Conservation (phyloP, 805 yeast genomes). For the Kodamaea lidongshanica region DNA sequence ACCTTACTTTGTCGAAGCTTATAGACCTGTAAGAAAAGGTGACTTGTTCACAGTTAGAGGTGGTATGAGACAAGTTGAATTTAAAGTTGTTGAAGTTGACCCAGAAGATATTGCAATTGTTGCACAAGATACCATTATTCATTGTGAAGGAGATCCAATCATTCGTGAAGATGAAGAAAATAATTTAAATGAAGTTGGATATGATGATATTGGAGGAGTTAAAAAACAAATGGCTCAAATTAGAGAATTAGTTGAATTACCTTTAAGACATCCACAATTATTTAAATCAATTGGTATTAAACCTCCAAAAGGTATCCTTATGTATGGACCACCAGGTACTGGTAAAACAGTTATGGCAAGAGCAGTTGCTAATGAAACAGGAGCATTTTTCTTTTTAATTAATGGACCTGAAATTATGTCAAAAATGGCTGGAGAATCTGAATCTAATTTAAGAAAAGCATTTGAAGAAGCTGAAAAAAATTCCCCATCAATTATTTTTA, state of each 20-base stretch:
- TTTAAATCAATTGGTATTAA: conserved; percentile 97
- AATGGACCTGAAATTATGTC: conserved; percentile 99
- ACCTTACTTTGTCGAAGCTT: conserved; percentile 98
- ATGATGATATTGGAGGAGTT: conserved; percentile 98
- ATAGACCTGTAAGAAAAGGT: conserved; percentile 97
- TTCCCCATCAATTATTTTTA: conserved; percentile 95
- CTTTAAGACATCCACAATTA: conserved; percentile 95
- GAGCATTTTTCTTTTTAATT: conserved; percentile 95
- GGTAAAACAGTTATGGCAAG: conserved; percentile 99
- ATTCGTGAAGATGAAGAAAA: conserved; percentile 97
- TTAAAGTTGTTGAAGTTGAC: conserved; percentile 96
- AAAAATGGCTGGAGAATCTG: conserved; percentile 99
- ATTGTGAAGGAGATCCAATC: conserved; percentile 98
- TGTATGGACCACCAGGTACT: conserved; percentile 99
- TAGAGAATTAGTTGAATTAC: conserved; percentile 96
- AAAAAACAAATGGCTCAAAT: conserved; percentile 99
- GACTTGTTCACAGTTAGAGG: conserved; percentile 96
- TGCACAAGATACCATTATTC: conserved; percentile 96
- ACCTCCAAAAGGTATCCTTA: conserved; percentile 96
- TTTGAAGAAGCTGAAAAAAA: conserved; percentile 99
- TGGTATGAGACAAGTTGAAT: conserved; percentile 99
- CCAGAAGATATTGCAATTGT: conserved; percentile 97
- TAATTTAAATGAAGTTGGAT: conserved; percentile 93
- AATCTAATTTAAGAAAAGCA: conserved; percentile 93
- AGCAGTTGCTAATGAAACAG: conserved; percentile 99